Conservation (phyloP, 305 asterid species). For the Fraxinus angustifolia region DNA sequence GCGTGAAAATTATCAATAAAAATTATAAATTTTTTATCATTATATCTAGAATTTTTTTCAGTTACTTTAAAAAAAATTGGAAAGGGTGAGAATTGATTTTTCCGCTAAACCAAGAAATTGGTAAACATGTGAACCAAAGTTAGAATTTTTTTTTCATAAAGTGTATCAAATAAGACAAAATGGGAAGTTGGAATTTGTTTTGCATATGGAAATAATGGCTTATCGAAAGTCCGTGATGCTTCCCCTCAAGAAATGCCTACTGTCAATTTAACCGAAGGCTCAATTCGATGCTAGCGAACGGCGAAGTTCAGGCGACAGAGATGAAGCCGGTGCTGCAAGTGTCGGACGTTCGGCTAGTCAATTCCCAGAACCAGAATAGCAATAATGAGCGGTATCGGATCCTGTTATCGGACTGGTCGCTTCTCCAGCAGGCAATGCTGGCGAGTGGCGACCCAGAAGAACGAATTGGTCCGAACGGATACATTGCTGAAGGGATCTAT, state of each 20-base stretch:
- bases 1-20: too few species aligned
- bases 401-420: constrained; percentile 61
- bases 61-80: too few species aligned
- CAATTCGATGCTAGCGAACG: constrained; percentile 45
- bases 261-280: constrained; percentile 55
- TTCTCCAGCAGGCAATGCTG: constrained; percentile 80
- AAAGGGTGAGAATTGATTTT: too few species aligned
- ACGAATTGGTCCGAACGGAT: constrained; percentile 53
- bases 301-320: constrained; percentile 31
- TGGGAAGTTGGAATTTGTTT: too few species aligned
- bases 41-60: too few species aligned
- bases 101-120: too few species aligned
- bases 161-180: too few species aligned
- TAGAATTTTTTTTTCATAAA: too few species aligned
- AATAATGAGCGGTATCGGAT: constrained; percentile 58
- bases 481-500: constrained; percentile 65
- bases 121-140: too few species aligned
- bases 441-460: constrained; percentile 78
- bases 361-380: constrained; percentile 41
- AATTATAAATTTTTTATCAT: too few species aligned
- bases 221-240: neutral
- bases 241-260: constrained; percentile 32
- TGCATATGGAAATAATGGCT: too few species aligned
- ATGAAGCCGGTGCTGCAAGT: constrained; percentile 71
- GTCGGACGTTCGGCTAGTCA: constrained; percentile 49